Evolutionary conservation across 2,329 filamentous ascomycete genomes (phyloP).

Genomic region (Fusarium bulbicola): DNA sequence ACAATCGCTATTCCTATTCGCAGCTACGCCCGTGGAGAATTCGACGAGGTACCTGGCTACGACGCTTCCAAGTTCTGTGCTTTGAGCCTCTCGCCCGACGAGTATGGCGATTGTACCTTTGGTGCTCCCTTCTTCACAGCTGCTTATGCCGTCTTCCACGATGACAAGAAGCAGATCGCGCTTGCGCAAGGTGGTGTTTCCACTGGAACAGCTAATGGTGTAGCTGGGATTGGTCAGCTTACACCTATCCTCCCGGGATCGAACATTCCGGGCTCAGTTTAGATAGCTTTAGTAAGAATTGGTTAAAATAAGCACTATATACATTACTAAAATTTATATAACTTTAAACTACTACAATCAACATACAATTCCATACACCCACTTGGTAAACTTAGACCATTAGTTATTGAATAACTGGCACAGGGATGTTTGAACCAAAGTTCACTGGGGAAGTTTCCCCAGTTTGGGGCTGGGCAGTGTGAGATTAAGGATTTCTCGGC

Average conservation of each 20-base stretch:
- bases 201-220: background rate
- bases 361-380: no score
- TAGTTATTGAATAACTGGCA: no score
- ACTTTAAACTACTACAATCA: accelerated
- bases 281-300: background rate
- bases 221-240: background rate
- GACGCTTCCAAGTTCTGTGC: background rate
- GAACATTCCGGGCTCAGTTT: background rate
- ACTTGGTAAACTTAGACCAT: no score
- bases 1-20: background rate
- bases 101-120: background rate
- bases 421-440: no score
- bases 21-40: background rate
- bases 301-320: no score
- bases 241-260: background rate
- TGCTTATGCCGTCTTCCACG: background rate
- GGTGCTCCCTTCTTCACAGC: background rate
- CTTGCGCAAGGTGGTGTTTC: background rate
- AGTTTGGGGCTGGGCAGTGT: no score
- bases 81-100: background rate
- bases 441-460: accelerated
- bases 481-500: no score
- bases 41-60: background rate
- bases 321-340: accelerated
- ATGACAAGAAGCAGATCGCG: background rate